These are phyloP conservation scores for Phialocephala subalpina DNA, from an alignment of 2,329 filamentous ascomycete species.

Conservation along the genomic window DNA sequence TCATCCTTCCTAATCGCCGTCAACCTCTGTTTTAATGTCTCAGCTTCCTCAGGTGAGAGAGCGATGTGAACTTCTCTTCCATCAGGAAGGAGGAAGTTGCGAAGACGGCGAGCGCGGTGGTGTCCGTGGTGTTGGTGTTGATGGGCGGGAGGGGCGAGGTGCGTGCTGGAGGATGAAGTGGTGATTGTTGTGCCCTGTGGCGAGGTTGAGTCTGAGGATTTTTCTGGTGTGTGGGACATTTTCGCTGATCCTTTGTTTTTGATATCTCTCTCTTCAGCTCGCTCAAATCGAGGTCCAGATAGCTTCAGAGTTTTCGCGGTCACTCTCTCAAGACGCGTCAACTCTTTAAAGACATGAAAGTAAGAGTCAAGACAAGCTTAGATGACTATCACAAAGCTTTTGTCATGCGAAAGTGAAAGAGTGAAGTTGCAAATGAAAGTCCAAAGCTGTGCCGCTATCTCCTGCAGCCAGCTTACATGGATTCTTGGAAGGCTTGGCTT, in stretches of 20 bases:
- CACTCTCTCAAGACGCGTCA: not conserved
- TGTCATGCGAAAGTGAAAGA: slow-evolving; percentile 9
- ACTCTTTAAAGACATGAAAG: not conserved
- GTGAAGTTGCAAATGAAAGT: not conserved
- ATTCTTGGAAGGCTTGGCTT: slow-evolving; percentile 24
- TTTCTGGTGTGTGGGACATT: slow-evolving; percentile 32
- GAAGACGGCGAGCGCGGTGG: slow-evolving; percentile 50
- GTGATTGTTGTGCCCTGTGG: not conserved
- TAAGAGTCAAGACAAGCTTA: not conserved
- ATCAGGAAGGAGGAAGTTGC: slow-evolving; percentile 62
- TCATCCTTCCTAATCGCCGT: slow-evolving; percentile 43
- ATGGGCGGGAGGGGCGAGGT: not conserved
- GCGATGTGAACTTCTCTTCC: slow-evolving; percentile 65
- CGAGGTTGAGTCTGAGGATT: slow-evolving; percentile 13
- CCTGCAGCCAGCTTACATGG: slow-evolving; percentile 25
- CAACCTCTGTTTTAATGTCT: slow-evolving; percentile 55
- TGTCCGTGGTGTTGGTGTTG: slow-evolving; percentile 24
- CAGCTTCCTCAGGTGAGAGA: slow-evolving; percentile 61
- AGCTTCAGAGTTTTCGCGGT: not conserved
- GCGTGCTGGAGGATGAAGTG: not conserved
- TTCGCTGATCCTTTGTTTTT: not conserved
- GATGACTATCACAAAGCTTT: not conserved
- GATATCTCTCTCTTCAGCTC: not conserved
- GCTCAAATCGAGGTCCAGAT: not conserved
- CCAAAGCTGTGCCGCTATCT: not conserved